phyloP scores from a whole-genome alignment of 1,284 basidiomycete genomes.

The Megacollybia platyphylla region DNA sequence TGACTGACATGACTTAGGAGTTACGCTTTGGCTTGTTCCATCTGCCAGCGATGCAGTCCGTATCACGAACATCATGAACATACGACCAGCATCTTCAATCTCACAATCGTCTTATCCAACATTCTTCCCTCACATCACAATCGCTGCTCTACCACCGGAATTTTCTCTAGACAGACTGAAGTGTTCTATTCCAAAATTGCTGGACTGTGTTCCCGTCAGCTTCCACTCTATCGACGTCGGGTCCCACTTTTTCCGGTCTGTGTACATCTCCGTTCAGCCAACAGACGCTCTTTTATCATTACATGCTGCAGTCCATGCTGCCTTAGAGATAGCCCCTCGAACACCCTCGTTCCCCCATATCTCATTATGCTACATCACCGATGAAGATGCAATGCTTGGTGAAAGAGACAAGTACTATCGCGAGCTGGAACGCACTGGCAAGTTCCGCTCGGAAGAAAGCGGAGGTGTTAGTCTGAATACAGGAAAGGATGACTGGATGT shows the following conservation, averaged over 20 bases:
- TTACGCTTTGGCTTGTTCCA: constrained; percentile 41
- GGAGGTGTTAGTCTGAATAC: constrained; percentile 18
- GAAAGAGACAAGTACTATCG: constrained; percentile 22
- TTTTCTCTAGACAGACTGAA: constrained; percentile 19
- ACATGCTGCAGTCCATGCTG: constrained; percentile 30
- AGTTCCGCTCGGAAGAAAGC: constrained; percentile 14
- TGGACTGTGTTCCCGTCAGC: constrained; percentile 21
- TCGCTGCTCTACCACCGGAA: constrained; percentile 26
- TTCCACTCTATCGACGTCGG: constrained; percentile 46
- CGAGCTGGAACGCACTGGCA: constrained; percentile 22
- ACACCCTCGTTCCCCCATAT: constrained; percentile 55
- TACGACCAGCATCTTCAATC: constrained; percentile 12
- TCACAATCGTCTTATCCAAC: constrained; percentile 34
- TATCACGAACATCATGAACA: constrained; percentile 22
- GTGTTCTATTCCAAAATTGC: constrained; percentile 21
- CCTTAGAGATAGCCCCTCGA: constrained; percentile 25
- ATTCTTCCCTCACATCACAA: constrained; percentile 60
- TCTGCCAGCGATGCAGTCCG: constrained; percentile 14
- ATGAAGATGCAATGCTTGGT: constrained; percentile 34
- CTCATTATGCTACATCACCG: constrained; percentile 58
- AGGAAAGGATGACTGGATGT: constrained; percentile 21
- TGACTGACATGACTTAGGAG: neutral
- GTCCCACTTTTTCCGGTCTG: constrained; percentile 54
- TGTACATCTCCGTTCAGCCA: constrained; percentile 39
- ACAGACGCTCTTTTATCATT: constrained; percentile 32